Base-by-base conservation (phyloP, 768 basidiomycete genomes). In the Leccinum ochraceum region DNA sequence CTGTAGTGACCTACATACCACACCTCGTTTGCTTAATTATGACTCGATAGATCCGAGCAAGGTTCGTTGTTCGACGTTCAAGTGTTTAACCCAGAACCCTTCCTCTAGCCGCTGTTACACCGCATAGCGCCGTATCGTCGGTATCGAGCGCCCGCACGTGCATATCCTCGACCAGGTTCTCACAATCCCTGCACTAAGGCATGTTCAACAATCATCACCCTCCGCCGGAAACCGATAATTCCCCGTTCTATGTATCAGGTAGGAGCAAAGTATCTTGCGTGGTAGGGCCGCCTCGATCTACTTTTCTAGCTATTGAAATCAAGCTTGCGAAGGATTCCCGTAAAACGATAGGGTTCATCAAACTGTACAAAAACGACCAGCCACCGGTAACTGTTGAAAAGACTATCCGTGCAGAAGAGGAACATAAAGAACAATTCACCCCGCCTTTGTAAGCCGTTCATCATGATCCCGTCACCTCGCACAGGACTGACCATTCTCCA, bases 391-490 rank as follows among this genome's bases (percentile, higher is more conserved):
- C 56, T 16, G 11, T 56, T n/a, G 14, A 24, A n/a, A 39, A 22
- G 6, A 24, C 22, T 10, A 10, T 60, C n/a, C 24, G 8, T 14
- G 49, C 50, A 6, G 56, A 44, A 10, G 42, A 16, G 0, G 7
- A 1, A 11, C 56, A 63, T 39, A 20, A 4, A 8, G 50, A 56
- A 20, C 13, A 58, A 28, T 60, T 66, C 26, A 1, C 20, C 22
- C 52, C 50, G 1, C 58, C 65, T 48, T 52, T 67, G 65, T 67
- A 55, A 54, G 61, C n/a, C 28, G 5, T 6, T 28, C 28, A 11
- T 10, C 8, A 3, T 34, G 8, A 22, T 48, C 32, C 28, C 9
- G 4, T 34, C 17, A 4, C 4, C 44, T 46, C 6, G n/a, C 32
- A 16, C 17, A 13, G 0, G 9, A 22, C 14, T 64, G 16, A 67